phyloP scores from a whole-genome alignment of 345 rosid species.

The Gossypium bickii region DNA sequence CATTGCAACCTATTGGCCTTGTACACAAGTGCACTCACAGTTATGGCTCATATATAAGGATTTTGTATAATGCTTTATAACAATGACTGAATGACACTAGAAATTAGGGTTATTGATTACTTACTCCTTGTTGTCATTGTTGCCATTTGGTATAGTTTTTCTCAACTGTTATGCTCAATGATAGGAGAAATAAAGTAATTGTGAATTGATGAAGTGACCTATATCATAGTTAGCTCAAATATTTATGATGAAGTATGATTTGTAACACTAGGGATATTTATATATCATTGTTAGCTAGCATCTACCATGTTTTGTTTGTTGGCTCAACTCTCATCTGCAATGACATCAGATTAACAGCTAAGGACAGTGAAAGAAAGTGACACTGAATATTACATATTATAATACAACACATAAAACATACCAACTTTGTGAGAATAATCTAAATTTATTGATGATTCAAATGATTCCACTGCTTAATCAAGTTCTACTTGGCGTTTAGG shows the following conservation, averaged over 20 bases:
- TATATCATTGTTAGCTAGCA: slow-evolving; percentile 24
- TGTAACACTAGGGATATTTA: not conserved
- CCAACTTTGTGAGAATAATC: slow-evolving; percentile 4
- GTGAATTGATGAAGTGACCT: slow-evolving; percentile 15
- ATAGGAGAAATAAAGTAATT: slow-evolving; percentile 10
- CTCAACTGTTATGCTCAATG: slow-evolving; percentile 69
- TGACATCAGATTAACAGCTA: slow-evolving; percentile 47
- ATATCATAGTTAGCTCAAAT: not conserved
- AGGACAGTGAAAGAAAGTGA: slow-evolving; percentile 40
- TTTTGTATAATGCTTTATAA: not conserved
- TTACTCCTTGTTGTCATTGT: slow-evolving; percentile 29
- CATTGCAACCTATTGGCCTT: slow-evolving; percentile 18
- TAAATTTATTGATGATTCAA: not conserved
- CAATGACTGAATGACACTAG: slow-evolving; percentile 13
- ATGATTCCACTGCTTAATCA: not conserved
- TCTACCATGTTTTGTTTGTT: slow-evolving; percentile 30
- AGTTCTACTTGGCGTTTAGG: slow-evolving; percentile 5
- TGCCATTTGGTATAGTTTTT: slow-evolving; percentile 32
- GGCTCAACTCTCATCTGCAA: slow-evolving; percentile 29
- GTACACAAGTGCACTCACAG: slow-evolving; percentile 12
- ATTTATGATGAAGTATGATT: not conserved
- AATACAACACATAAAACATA: not conserved
- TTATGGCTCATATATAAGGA: not conserved
- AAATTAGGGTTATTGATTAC: slow-evolving; percentile 20
- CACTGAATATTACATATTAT: slow-evolving; percentile 20